Percentiles rank a stretch among this genome's conserved stretches.
Evolutionary conservation across 371 early-diverging fungal species (phyloP).

Genomic region (Saksenaea vasiformis): DNA sequence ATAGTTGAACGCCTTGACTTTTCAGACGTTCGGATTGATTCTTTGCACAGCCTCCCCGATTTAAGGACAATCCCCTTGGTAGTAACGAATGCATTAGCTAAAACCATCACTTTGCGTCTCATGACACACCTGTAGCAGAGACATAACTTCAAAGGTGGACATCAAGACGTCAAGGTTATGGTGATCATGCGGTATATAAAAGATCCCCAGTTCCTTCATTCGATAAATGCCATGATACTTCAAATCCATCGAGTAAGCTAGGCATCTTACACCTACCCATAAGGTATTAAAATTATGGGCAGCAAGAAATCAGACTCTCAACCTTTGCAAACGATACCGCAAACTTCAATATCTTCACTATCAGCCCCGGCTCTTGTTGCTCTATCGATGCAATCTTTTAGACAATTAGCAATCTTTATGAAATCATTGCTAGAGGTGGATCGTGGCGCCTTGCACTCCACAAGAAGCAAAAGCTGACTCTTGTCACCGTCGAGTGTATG

Average conservation of each 20-base stretch:
- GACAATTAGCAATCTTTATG: conserved; percentile 7
- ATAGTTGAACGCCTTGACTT: not conserved
- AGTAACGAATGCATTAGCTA: not conserved
- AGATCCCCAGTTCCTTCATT: not conserved
- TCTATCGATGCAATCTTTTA: conserved; percentile 13
- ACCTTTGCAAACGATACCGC: conserved; percentile 11
- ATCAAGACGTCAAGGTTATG: not conserved
- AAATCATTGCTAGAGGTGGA: conserved; percentile 7
- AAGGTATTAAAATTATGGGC: not conserved
- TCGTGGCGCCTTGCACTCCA: conserved; percentile 13
- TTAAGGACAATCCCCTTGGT: not conserved
- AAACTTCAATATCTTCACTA: not conserved
- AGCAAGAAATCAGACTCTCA: not conserved
- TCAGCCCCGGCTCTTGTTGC: conserved; percentile 6
- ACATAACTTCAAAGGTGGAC: not conserved
- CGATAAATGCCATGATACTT: not conserved
- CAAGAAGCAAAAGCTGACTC: conserved; percentile 6
- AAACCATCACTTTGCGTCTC: not conserved
- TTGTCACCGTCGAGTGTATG: conserved; percentile 3
- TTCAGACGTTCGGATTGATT: not conserved
- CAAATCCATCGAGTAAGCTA: conserved; percentile 1
- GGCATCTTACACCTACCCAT: not conserved
- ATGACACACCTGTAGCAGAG: not conserved
- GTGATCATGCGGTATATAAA: not conserved
- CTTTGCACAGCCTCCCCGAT: not conserved